Base-by-base conservation (phyloP, 2,329 filamentous ascomycete genomes). In the Paraphoma sp. region DNA sequence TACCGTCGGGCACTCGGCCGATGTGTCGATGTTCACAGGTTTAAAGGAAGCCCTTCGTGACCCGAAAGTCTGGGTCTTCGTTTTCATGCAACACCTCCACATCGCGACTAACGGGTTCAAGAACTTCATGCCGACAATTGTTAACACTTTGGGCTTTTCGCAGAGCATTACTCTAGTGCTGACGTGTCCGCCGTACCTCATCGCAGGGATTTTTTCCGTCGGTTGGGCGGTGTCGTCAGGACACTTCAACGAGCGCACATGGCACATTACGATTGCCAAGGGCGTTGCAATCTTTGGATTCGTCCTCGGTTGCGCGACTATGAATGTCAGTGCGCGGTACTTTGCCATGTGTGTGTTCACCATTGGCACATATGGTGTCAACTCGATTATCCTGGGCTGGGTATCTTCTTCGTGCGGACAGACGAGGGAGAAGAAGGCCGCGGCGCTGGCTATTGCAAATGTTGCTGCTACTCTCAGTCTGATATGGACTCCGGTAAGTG, bases 71-170 rank as follows among this genome's bases (percentile, higher is more conserved):
- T 86, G 84, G 57, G 56, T 86, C 2, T 85, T 87, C 51, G 77
- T 83, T 2, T 69, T 85, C 16, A 69, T 86, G 5, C 83, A 86
- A 64, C 82, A 85, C 56, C 63, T 79, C n/a, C 81, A 53, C 40
- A 53, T 51, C 30, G 50, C 54, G 6, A 51, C 54, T 11, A 44
- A 38, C 7, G 40, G 50, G 0, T 87, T 88, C 62, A 83, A 86
- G 49, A 87, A 87, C 65, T 88, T 88, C 75, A 87, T 88, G 71
- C 86, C 86, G 0, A 83, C 80, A 0, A 86, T 89, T 50, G 82
- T 87, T 0, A 77, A 83, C 29, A 86, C 84, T 0, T 78, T 88
- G 0, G 84, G 84, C 0, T 88, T 84, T 66, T 77, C 78, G 4
- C 78, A 67, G 17, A 81, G 84, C 33, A 71, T 76, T 3, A 86